Percentiles rank a stretch among this genome's conserved stretches.
These are phyloP conservation scores for Jackrogersella multiformis DNA, from an alignment of 495 filamentous ascomycete species.

Conservation along the genomic window DNA sequence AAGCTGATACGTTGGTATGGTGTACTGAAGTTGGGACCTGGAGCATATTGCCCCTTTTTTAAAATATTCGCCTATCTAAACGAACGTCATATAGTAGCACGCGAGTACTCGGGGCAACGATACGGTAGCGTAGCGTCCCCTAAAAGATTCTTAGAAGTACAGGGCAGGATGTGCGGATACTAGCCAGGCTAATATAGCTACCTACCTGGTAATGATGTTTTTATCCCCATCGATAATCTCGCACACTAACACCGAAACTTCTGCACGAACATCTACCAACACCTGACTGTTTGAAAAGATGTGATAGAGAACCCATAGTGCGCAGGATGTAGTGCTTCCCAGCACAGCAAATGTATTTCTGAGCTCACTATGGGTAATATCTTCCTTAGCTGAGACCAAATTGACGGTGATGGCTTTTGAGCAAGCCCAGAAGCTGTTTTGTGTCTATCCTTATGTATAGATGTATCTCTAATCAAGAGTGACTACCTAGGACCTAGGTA, in stretches of 20 bases:
- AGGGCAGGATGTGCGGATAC: slow-evolving; percentile 35
- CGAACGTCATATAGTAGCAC: slow-evolving; percentile 42
- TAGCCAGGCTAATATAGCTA: slow-evolving; percentile 27
- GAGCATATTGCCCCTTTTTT: slow-evolving; percentile 48
- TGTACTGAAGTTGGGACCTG: slow-evolving; percentile 44
- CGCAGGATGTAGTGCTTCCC: slow-evolving; percentile 37
- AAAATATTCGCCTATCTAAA: slow-evolving; percentile 41
- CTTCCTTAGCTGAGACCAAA: slow-evolving; percentile 28
- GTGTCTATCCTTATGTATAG: slow-evolving; percentile 29
- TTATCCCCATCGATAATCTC: not conserved
- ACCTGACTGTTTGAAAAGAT: slow-evolving; percentile 39
- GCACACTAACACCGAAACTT: slow-evolving; percentile 36
- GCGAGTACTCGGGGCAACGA: slow-evolving; percentile 35
- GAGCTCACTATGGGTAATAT: slow-evolving; percentile 43
- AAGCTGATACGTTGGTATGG: slow-evolving; percentile 39
- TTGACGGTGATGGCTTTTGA: slow-evolving; percentile 27
- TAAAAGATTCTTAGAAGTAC: slow-evolving; percentile 41
- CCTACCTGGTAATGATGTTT: slow-evolving; percentile 20
- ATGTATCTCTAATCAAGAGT: slow-evolving; percentile 29
- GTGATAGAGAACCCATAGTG: slow-evolving; percentile 39
- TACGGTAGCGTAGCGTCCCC: slow-evolving; percentile 42
- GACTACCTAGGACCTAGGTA: too few species aligned
- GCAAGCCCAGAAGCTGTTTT: slow-evolving; percentile 34
- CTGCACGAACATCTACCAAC: slow-evolving; percentile 30
- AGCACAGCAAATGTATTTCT: slow-evolving; percentile 31